Base-by-base conservation (phyloP, 2,329 filamentous ascomycete species). In the Penicillium sp. region DNA sequence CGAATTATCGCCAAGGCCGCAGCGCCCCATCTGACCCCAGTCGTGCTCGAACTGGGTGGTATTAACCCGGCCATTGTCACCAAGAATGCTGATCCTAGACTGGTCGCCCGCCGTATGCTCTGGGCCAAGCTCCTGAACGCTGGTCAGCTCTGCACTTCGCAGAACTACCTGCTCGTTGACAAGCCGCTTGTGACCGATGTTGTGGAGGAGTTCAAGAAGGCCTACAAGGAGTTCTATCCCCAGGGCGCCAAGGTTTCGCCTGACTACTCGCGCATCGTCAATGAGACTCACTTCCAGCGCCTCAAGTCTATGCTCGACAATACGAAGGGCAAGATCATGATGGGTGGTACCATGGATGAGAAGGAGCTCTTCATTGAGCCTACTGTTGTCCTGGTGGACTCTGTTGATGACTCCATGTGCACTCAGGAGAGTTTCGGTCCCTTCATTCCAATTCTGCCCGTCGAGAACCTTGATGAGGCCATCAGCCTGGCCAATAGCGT, bases 51-150 rank as follows among this genome's bases (percentile, higher is more conserved):
- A 78, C 84, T 99, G 43, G 94, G 94, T 53, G 94, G 94, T 55
- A 81, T 84, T 59, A 97, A 97, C 76, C 94, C 94, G 23, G 91
- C 92, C 56, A 93, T 97, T 67, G 79, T 97, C 67, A 94, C 92
- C 55, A 90, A 88, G 71, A 84, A 89, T 62, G 87, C 90, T 42
- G 84, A 97, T 72, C 76, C 91, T 47, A 80, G 84, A 59, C 78
- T 96, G 45, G 92, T 93, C 1, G 93, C 94, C 5, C 83, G 88
- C 53, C 83, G 94, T 33, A 79, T 97, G 49, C 77, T 96, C 43
- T 99, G 92, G 91, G 88, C 87, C 45, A 99, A 97, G 81, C 81
- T 84, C 4, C 70, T 90, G 56, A 94, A 94, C 69, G 88, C 89
- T 4, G 94, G 94, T 23, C 94, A 99, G 74, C 81, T 96, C 59